phyloP scores from a whole-genome alignment of 139 green algal genomes.

The Chlamydomonas eustigma region DNA sequence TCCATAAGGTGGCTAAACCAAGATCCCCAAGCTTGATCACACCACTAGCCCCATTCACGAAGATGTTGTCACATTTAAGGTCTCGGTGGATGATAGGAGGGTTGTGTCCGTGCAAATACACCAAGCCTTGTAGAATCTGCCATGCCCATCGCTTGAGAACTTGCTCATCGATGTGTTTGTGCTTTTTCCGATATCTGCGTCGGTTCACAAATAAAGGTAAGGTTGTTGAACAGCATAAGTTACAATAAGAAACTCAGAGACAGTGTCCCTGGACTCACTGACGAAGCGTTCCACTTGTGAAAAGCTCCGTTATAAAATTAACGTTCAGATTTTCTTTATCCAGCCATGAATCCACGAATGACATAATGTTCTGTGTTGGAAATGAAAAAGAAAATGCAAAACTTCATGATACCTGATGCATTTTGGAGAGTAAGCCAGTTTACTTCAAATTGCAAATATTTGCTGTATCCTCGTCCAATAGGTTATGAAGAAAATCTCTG shows the following conservation, averaged over 20 bases:
- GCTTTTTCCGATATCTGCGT: constrained; percentile 87
- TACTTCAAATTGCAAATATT: too few relatives aligned
- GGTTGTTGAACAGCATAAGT: too few relatives aligned
- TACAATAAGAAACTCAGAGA: too few relatives aligned
- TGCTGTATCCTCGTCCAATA: too few relatives aligned
- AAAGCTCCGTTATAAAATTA: constrained; percentile 99
- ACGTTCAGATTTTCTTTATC: constrained; percentile 81
- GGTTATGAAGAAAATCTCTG: too few relatives aligned
- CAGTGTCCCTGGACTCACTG: too few relatives aligned
- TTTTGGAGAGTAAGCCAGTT: too few relatives aligned
- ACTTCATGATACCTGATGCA: too few relatives aligned
- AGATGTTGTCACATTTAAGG: constrained; percentile 72
- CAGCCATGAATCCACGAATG: constrained; percentile 94
- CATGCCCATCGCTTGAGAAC: constrained; percentile 94
- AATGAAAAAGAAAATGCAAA: too few relatives aligned
- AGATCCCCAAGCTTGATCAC: constrained; percentile 99
- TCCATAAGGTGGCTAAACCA: constrained; percentile 90
- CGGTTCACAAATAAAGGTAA: too few relatives aligned
- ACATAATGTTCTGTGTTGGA: constrained; percentile 89
- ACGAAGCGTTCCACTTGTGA: constrained; percentile 92
- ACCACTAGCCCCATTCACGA: constrained; percentile 90
- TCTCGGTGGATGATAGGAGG: constrained; percentile 58
- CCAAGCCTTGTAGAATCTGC: constrained; percentile 95
- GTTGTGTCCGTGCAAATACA: constrained; percentile 89
- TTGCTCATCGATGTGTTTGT: constrained; percentile 86